Percentiles rank a stretch among this genome's conserved stretches.
Evolutionary conservation across 345 rosid species (phyloP).

Genomic region (Euphorbia tirucalli): DNA sequence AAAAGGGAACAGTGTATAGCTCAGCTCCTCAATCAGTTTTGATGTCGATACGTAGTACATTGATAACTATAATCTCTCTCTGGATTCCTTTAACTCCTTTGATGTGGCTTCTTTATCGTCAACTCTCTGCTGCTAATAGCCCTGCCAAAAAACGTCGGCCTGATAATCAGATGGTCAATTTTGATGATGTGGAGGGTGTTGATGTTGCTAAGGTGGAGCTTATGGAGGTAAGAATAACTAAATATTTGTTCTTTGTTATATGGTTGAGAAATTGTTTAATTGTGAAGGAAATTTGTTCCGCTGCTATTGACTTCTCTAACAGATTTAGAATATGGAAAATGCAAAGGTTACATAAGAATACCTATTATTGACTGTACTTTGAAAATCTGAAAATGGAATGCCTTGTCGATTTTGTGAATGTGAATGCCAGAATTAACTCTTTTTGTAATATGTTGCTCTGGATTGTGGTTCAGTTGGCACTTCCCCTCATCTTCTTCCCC

Average conservation of each 20-base stretch:
- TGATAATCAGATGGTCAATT: conserved; percentile 55
- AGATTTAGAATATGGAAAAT: background rate
- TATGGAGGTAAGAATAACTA: conserved; percentile 56
- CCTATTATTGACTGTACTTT: background rate
- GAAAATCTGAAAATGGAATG: background rate
- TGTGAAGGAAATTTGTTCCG: too few species aligned
- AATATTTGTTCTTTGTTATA: background rate
- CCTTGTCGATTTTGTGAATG: background rate
- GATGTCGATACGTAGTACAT: conserved; percentile 59
- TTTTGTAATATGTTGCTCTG: too few species aligned
- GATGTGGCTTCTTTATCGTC: conserved; percentile 97
- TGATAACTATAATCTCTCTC: conserved; percentile 66
- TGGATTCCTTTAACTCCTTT: conserved; percentile 93
- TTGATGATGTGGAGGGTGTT: conserved; percentile 96
- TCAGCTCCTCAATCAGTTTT: conserved; percentile 86
- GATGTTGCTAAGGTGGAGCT: conserved; percentile 91
- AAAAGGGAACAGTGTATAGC: conserved; percentile 71
- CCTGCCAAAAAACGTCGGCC: conserved; percentile 72
- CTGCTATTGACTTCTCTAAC: background rate
- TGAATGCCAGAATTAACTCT: background rate
- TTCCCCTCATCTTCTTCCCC: too few species aligned
- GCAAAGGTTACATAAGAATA: background rate
- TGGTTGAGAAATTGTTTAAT: conserved; percentile 7
- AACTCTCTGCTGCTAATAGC: conserved; percentile 80
- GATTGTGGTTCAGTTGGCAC: too few species aligned